Evolutionary conservation across 2,329 filamentous ascomycete species (phyloP).

Genomic region (Plenodomus biglobosus): DNA sequence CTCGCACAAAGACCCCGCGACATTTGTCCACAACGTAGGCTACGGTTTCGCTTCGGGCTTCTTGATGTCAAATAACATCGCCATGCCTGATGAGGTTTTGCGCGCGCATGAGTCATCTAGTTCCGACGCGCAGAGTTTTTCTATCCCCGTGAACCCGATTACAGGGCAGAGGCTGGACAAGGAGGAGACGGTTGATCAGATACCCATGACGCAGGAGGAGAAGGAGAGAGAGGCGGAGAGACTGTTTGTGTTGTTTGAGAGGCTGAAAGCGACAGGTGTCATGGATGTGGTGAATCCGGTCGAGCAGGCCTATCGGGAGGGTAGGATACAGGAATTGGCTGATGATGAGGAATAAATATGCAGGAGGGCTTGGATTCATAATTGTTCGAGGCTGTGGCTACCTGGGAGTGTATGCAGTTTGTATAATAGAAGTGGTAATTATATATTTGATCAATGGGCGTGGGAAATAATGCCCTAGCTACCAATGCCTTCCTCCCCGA

Average conservation of each 20-base stretch:
- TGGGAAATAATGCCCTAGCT: too few species aligned
- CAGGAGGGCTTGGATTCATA: too few species aligned
- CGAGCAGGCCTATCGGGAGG: slow-evolving; percentile 66
- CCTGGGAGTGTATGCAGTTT: too few species aligned
- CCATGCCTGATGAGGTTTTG: slow-evolving; percentile 68
- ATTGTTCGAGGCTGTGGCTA: too few species aligned
- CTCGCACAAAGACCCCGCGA: slow-evolving; percentile 75
- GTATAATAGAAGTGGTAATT: too few species aligned
- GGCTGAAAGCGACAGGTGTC: slow-evolving; percentile 75
- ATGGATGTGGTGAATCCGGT: slow-evolving; percentile 80
- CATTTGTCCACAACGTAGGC: slow-evolving; percentile 86
- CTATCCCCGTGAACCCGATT: slow-evolving; percentile 70
- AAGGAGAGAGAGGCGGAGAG: slow-evolving; percentile 89
- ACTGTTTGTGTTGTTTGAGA: slow-evolving; percentile 87
- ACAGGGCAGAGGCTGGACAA: slow-evolving; percentile 79
- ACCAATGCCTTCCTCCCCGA: too few species aligned
- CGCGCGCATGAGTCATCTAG: slow-evolving; percentile 52
- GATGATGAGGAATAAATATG: slow-evolving; percentile 49
- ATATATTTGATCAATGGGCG: too few species aligned
- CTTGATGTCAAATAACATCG: slow-evolving; percentile 79
- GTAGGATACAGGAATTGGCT: slow-evolving; percentile 68
- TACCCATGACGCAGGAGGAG: slow-evolving; percentile 86
- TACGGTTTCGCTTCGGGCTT: slow-evolving; percentile 94
- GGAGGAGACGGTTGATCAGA: slow-evolving; percentile 61
- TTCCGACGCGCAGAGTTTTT: slow-evolving; percentile 20